Evolutionary conservation across 345 rosid genomes (phyloP).

Genomic region (Brassica carinata): DNA sequence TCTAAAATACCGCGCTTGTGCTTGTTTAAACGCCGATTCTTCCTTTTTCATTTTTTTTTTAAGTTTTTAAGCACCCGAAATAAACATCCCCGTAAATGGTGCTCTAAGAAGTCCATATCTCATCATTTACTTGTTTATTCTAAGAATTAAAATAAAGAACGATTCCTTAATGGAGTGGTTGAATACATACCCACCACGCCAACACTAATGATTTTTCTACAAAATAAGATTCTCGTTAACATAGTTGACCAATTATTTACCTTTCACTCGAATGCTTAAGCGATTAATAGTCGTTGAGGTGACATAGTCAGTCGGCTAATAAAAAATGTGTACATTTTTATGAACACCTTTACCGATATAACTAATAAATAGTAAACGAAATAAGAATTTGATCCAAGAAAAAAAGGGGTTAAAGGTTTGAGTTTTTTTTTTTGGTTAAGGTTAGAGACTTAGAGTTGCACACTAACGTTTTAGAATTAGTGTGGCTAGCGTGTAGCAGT

Average conservation of each 20-base stretch:
- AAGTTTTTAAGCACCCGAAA: no score
- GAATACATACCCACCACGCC: background rate
- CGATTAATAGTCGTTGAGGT: background rate
- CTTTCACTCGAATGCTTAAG: background rate
- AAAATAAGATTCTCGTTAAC: background rate
- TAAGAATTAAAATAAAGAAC: background rate
- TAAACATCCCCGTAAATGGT: no score
- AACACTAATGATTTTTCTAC: background rate
- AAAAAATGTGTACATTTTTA: background rate
- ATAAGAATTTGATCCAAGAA: background rate
- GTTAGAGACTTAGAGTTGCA: no score
- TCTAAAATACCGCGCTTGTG: no score
- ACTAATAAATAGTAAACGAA: background rate
- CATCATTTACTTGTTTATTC: background rate
- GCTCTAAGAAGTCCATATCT: background rate
- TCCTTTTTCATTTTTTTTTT: no score
- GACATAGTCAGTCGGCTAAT: background rate
- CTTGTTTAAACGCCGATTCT: no score
- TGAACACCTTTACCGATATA: background rate
- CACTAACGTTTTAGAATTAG: background rate
- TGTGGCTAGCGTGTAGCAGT: background rate
- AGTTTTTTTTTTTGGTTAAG: background rate
- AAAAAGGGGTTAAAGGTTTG: no score
- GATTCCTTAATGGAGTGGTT: background rate
- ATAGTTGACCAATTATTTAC: background rate